Conservation (phyloP, 2,329 filamentous ascomycete genomes). For the Penicillium sp. region DNA sequence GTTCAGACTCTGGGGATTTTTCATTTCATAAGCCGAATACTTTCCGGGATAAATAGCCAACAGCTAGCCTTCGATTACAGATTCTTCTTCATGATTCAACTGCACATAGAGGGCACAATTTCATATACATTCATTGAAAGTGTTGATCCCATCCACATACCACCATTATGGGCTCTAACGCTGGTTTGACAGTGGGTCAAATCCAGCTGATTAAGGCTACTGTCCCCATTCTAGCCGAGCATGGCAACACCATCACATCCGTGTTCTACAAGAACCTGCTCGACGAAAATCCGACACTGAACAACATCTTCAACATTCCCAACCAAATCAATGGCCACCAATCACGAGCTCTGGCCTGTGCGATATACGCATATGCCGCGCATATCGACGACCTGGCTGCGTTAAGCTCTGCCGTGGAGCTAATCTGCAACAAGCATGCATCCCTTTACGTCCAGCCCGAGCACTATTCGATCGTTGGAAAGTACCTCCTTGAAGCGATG, state of each 20-base stretch:
- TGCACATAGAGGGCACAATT: background rate
- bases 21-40: too few relatives aligned
- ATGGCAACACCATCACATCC: conserved; percentile 65
- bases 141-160: background rate
- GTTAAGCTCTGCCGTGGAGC: conserved; percentile 55
- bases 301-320: conserved; percentile 66
- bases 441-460: conserved; percentile 64
- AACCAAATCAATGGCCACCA: conserved; percentile 66
- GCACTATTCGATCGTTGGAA: conserved; percentile 67
- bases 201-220: conserved; percentile 64
- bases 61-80: background rate
- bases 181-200: conserved; percentile 47
- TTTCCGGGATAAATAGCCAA: conserved; percentile 7
- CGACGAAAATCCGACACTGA: conserved; percentile 59
- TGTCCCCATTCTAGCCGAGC: conserved; percentile 62
- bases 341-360: conserved; percentile 62
- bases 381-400: conserved; percentile 65
- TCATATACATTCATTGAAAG: background rate
- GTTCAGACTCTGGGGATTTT: background rate
- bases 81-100: background rate
- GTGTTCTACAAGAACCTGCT: conserved; percentile 70
- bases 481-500: conserved; percentile 65
- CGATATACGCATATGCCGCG: conserved; percentile 66
- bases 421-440: conserved; percentile 73
- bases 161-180: conserved; percentile 16